Base-by-base conservation (phyloP, 2,329 filamentous ascomycete species). In the Microdochium trichocladiopsis region DNA sequence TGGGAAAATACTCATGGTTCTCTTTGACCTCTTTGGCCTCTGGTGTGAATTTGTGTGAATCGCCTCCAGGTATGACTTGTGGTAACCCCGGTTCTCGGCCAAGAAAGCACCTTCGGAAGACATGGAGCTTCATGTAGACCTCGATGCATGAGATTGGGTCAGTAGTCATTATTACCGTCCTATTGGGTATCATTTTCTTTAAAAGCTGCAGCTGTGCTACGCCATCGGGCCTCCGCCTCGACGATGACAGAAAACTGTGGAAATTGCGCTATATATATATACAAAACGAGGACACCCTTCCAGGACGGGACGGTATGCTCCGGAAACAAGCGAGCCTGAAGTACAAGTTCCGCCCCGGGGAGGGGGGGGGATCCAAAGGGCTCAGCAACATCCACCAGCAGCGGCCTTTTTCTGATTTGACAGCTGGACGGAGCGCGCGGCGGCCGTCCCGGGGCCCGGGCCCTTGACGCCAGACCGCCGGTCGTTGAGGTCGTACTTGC, bases 401-500 rank as follows among this genome's bases (percentile, higher is more conserved):
- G 23, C 47, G 23, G 23, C 47, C 47, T 48, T 25, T 16, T 28
- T 28, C 23, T 28, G 23, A 21, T 48, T 28, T 23, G 47, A 48
- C 23, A 48, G 24, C 47, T 48, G 23, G 8, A 48, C 47, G n/a
- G 47, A 25, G 12, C 47, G 47, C 12, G 47, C 47, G 16, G 23
- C 47, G 8, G 50, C 68, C 57, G 73, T 67, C 60, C 76, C 67
- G 60, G 83, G 66, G 57, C 79, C 69, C 58, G 85, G 69, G 51
- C 86, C 85, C 71, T 96, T 97, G 55, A 99, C 92, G 24, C 94
- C 94, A 55, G 88, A 93, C 65, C 92, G 82, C 64, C 93, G 80
- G 69, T 97, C 93, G 66, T 96, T 95, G 60, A 97, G 74, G 71
- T 99, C 92, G 67, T 97, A 97, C 66, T 84, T 90, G 11, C 94